Evolutionary conservation across 1,139 yeast genomes (phyloP).

Genomic region (Yamadazyma atlantica): DNA sequence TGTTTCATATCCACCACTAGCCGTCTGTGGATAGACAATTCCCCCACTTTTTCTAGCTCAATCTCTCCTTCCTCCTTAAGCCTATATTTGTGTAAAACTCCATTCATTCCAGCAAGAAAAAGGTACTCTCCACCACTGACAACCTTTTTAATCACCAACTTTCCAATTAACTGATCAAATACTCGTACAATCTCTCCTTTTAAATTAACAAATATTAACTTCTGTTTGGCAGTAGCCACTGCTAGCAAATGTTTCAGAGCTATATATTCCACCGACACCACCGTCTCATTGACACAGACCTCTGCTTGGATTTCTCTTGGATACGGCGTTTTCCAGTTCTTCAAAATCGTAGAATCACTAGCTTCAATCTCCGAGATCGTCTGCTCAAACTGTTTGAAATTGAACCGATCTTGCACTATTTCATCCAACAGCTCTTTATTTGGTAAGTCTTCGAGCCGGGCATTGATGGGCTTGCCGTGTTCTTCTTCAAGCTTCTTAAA

Average conservation of each 20-base stretch:
- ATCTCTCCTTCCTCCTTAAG: slow-evolving; percentile 5
- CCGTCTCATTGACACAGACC: slow-evolving; percentile 14
- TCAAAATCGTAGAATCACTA: slow-evolving; percentile 6
- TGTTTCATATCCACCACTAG: slow-evolving; percentile 33
- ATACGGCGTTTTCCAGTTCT: slow-evolving; percentile 35
- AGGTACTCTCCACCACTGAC: slow-evolving; percentile 18
- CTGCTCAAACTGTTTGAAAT: slow-evolving; percentile 24
- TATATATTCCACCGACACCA: slow-evolving; percentile 14
- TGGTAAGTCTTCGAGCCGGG: slow-evolving; percentile 15
- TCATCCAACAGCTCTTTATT: slow-evolving; percentile 47
- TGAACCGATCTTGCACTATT: slow-evolving; percentile 51
- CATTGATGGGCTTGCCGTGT: slow-evolving; percentile 33
- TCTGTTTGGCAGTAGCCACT: slow-evolving; percentile 27
- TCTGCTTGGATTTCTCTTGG: slow-evolving; percentile 31
- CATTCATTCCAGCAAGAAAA: slow-evolving; percentile 42
- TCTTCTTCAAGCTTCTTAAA: slow-evolving; percentile 50
- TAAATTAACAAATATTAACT: slow-evolving; percentile 21
- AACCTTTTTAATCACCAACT: slow-evolving; percentile 36
- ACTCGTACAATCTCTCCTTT: slow-evolving; percentile 13
- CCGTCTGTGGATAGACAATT: slow-evolving; percentile 29
- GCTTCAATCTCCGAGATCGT: slow-evolving; percentile 14
- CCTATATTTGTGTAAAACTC: slow-evolving; percentile 22
- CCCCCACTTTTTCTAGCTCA: slow-evolving; percentile 10
- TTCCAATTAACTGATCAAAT: slow-evolving; percentile 13
- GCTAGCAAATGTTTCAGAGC: slow-evolving; percentile 13